Conservation (phyloP, 1,139 yeast species). For the Taphrina deformans region DNA sequence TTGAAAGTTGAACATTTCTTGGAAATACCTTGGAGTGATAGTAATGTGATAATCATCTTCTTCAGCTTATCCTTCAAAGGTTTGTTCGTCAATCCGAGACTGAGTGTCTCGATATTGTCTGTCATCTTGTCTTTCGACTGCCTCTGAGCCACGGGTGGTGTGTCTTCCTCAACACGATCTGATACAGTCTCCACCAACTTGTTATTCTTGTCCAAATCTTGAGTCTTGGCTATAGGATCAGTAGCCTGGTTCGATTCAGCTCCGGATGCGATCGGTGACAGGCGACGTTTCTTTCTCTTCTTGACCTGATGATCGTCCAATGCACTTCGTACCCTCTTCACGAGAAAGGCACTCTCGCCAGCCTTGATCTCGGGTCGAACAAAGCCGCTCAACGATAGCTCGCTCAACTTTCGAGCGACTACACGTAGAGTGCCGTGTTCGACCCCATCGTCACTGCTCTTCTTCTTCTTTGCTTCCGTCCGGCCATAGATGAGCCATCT, state of each 20-base stretch:
- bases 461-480: not conserved
- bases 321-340: conserved; percentile 7
- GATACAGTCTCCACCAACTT: not conserved
- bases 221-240: not conserved
- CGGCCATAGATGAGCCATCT: conserved; percentile 22
- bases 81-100: not conserved
- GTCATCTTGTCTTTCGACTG: not conserved
- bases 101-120: not conserved
- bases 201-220: not conserved
- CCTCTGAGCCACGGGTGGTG: not conserved
- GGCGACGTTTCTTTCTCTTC: conserved; percentile 1
- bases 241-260: not conserved
- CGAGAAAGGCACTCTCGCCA: conserved; percentile 1
- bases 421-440: not conserved
- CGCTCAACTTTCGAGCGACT: not conserved
- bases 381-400: not conserved
- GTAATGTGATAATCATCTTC: conserved; percentile 13
- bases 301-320: conserved; percentile 13
- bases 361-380: not conserved
- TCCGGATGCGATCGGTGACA: not conserved
- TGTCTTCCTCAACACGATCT: not conserved
- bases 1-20: conserved; percentile 7
- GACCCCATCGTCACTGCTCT: not conserved
- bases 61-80: conserved; percentile 18
- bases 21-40: conserved; percentile 7